A percentile compares a stretch with the other conserved stretches of the same genome.
Conservation (phyloP, 2,329 filamentous ascomycete genomes). For the Aspergillus aculeatus region DNA sequence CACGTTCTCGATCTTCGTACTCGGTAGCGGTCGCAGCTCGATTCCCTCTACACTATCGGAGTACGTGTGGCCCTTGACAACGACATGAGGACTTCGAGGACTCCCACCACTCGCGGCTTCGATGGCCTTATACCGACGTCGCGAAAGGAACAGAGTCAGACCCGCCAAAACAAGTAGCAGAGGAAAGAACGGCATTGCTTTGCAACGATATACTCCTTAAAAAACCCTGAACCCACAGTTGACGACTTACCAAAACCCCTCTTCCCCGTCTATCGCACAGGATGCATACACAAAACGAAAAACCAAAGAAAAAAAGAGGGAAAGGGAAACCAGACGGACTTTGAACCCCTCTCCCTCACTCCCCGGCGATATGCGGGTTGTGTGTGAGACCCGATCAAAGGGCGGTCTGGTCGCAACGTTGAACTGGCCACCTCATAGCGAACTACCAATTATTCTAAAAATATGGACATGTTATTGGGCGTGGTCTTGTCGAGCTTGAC, state of each 20-base stretch:
- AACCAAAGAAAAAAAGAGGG: too few relatives aligned
- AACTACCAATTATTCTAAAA: slow-evolving; percentile 1
- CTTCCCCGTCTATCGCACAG: slow-evolving; percentile 1
- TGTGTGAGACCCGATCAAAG: slow-evolving; percentile 1
- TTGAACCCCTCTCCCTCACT: neutral
- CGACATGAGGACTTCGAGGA: slow-evolving; percentile 6
- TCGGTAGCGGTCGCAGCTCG: neutral
- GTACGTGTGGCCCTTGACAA: slow-evolving; percentile 22
- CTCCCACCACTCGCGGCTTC: neutral
- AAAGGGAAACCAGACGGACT: neutral
- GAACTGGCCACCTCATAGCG: slow-evolving; percentile 5
- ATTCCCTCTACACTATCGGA: slow-evolving; percentile 15
- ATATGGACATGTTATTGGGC: neutral
- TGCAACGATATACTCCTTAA: neutral
- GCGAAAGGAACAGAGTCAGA: slow-evolving; percentile 16
- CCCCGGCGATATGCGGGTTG: neutral
- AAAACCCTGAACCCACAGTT: neutral
- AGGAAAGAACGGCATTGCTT: slow-evolving; percentile 19
- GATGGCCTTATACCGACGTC: slow-evolving; percentile 15
- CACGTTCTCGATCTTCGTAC: neutral
- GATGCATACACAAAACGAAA: neutral
- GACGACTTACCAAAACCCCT: neutral
- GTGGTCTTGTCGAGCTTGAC: neutral
- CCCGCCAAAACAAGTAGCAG: slow-evolving; percentile 19
- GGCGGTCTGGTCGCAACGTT: slow-evolving; percentile 5